A percentile compares a stretch with the other conserved stretches of the same genome.
These are phyloP conservation scores for Candida dendrica DNA, from an alignment of 805 yeast genomes.

Conservation along the genomic window DNA sequence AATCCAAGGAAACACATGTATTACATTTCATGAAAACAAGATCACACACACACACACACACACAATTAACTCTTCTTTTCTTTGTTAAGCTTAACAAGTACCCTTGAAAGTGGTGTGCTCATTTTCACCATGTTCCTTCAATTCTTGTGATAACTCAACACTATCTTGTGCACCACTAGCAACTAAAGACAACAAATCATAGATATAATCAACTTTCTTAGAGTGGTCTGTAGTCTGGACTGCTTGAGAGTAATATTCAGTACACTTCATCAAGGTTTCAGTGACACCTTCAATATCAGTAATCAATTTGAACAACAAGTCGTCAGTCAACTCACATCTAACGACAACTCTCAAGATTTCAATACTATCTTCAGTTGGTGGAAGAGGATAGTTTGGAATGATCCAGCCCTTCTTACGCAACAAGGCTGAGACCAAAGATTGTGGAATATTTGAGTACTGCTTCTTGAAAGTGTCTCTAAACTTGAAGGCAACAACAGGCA, in stretches of 20 bases:
- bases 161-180: constrained; percentile 49
- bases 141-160: constrained; percentile 5
- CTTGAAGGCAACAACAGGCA: constrained; percentile 86
- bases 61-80: too few relatives aligned
- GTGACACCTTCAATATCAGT: constrained; percentile 47
- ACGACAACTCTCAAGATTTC: constrained; percentile 86
- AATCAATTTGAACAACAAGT: constrained; percentile 56
- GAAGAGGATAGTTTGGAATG: constrained; percentile 83
- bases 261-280: constrained; percentile 45
- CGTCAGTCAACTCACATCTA: constrained; percentile 57
- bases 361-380: constrained; percentile 43
- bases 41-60: too few relatives aligned
- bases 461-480: constrained; percentile 51
- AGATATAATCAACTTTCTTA: constrained; percentile 27
- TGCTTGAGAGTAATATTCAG: constrained; percentile 22
- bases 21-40: too few relatives aligned
- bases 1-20: too few relatives aligned
- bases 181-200: constrained; percentile 43
- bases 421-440: constrained; percentile 62
- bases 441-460: constrained; percentile 76
- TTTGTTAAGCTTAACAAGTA: constrained; percentile 16
- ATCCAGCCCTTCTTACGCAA: constrained; percentile 80
- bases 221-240: constrained; percentile 7
- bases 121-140: constrained; percentile 15
- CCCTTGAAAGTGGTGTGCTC: constrained; percentile 23